A percentile compares a stretch with the other conserved stretches of the same genome.
Evolutionary conservation across 306 rosid genomes (phyloP).

Genomic region (Cucumis cinereus): DNA sequence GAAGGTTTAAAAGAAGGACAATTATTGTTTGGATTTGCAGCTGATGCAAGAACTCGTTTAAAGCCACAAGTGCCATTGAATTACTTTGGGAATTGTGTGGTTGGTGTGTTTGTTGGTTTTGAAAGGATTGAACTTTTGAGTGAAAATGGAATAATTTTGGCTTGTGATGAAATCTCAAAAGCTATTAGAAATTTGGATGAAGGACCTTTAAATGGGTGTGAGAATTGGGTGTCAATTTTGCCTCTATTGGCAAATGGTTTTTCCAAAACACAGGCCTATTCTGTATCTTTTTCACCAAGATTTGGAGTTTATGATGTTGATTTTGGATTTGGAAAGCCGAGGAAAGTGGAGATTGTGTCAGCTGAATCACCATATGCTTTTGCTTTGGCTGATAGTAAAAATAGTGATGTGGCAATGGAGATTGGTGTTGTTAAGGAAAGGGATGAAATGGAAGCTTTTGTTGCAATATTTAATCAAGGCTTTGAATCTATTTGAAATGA

Average conservation of each 20-base stretch:
- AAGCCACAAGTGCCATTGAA: neutral
- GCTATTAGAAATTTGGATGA: conserved; percentile 7
- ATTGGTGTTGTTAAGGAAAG: neutral
- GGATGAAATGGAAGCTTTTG: neutral
- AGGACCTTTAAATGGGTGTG: conserved; percentile 3
- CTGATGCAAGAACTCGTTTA: neutral
- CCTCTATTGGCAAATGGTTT: neutral
- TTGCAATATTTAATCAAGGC: neutral
- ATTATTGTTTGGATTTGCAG: neutral
- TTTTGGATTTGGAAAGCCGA: neutral
- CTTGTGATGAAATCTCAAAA: conserved; percentile 10
- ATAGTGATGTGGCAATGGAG: neutral
- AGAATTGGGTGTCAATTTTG: conserved; percentile 1
- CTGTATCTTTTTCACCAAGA: neutral
- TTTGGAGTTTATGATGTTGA: neutral
- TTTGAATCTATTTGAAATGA: neutral
- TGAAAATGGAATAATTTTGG: conserved; percentile 15
- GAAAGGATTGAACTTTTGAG: conserved; percentile 6
- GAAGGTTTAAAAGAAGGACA: neutral
- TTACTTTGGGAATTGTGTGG: neutral
- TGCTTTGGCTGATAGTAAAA: neutral
- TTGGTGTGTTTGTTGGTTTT: neutral
- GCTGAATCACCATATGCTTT: neutral
- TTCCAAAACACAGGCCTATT: neutral
- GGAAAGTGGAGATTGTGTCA: neutral